These are phyloP conservation scores for Solanum chmielewskii DNA, from an alignment of 257 asterid genomes.

Conservation along the genomic window DNA sequence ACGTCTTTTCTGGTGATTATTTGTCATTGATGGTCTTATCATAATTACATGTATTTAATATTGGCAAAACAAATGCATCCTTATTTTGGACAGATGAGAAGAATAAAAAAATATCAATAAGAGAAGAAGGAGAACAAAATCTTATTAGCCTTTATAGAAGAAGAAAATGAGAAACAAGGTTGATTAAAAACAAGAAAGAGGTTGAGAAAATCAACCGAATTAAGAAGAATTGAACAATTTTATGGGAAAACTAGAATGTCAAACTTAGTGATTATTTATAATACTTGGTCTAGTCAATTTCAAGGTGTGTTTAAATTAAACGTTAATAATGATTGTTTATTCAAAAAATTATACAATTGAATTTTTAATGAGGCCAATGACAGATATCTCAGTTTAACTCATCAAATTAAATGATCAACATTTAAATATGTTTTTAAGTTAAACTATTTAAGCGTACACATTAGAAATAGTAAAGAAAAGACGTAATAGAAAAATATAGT, in stretches of 20 bases:
- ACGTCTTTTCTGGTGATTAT: neutral
- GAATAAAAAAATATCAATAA: neutral
- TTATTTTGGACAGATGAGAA: neutral
- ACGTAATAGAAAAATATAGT: no score
- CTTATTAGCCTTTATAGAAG: neutral
- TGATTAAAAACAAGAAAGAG: no score
- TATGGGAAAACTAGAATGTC: neutral
- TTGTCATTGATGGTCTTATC: neutral
- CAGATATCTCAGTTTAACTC: neutral
- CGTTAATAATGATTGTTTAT: no score
- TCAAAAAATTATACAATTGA: neutral
- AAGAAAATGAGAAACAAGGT: no score
- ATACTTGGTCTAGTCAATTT: neutral
- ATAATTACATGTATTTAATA: neutral
- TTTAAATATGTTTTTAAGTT: neutral
- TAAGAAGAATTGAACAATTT: no score
- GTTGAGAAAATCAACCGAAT: no score
- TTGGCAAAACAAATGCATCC: neutral
- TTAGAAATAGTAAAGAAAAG: neutral
- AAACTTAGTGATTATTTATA: neutral
- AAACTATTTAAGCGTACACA: no score
- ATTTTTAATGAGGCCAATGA: neutral
- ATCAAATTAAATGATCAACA: neutral
- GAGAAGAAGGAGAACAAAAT: neutral
- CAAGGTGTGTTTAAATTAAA: neutral